Evolutionary conservation across 2,329 filamentous ascomycete genomes (phyloP).

Genomic region (Colletotrichum shisoi): DNA sequence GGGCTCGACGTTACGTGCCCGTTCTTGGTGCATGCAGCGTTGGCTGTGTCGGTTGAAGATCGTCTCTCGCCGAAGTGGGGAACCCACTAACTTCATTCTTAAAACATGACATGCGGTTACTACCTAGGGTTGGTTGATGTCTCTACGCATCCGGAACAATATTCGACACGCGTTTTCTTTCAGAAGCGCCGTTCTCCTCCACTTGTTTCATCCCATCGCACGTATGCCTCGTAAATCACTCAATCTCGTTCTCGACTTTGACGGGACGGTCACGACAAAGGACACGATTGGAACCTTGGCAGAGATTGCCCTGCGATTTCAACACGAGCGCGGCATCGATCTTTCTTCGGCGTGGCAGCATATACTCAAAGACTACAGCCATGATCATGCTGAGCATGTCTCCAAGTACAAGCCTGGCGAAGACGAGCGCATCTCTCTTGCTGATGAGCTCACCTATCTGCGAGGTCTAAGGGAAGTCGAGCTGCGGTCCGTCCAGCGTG

Average conservation of each 20-base stretch:
- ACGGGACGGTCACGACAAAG: constrained; percentile 64
- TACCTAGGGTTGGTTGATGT: background rate
- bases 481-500: constrained; percentile 54
- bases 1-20: background rate
- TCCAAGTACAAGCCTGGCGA: constrained; percentile 48
- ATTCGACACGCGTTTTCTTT: background rate
- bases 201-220: background rate
- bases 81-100: constrained; percentile 1
- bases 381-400: constrained; percentile 53
- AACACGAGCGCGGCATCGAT: constrained; percentile 43
- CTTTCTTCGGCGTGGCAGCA: constrained; percentile 54
- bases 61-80: constrained; percentile 15
- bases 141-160: background rate
- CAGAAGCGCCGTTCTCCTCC: background rate
- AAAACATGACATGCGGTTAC: background rate
- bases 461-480: constrained; percentile 56
- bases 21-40: background rate
- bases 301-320: constrained; percentile 51
- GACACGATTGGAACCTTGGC: constrained; percentile 63
- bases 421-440: constrained; percentile 47
- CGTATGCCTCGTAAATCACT: constrained; percentile 41
- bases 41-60: background rate
- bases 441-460: constrained; percentile 55
- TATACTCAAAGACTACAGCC: constrained; percentile 57
- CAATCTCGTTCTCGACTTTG: constrained; percentile 65